Evolutionary conservation across 768 basidiomycete species (phyloP).

Genomic region (Sarcomyxa edulis): DNA sequence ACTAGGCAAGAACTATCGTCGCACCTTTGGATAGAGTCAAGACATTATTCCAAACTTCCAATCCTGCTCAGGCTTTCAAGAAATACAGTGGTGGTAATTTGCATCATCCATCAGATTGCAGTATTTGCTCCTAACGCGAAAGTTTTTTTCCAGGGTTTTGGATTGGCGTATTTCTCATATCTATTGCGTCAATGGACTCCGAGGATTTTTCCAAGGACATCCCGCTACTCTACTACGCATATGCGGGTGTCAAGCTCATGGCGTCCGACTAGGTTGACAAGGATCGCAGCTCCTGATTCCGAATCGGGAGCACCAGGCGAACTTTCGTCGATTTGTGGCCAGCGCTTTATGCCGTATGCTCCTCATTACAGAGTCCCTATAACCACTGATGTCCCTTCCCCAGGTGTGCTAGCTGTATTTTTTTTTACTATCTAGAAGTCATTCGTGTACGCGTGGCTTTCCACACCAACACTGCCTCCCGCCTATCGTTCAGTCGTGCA

Average conservation of each 20-base stretch:
- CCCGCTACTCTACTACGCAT: conserved; percentile 90
- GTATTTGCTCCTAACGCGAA: no score
- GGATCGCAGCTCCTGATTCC: conserved; percentile 77
- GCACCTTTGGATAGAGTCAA: conserved; percentile 97
- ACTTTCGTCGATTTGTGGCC: conserved; percentile 72
- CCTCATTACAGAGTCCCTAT: background rate
- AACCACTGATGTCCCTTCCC: conserved; percentile 2
- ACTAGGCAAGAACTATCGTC: conserved; percentile 86
- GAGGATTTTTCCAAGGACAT: conserved; percentile 92
- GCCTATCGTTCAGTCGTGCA: conserved; percentile 52
- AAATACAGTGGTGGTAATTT: conserved; percentile 87
- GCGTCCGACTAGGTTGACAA: conserved; percentile 11
- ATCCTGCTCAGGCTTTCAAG: conserved; percentile 87
- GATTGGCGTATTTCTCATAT: conserved; percentile 77
- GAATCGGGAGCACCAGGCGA: conserved; percentile 69
- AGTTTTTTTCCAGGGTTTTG: conserved; percentile 80
- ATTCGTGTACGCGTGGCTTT: conserved; percentile 95
- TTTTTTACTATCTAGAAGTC: conserved; percentile 91
- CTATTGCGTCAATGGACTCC: conserved; percentile 56
- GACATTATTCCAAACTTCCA: conserved; percentile 96
- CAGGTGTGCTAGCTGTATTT: conserved; percentile 79
- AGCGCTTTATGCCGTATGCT: conserved; percentile 80
- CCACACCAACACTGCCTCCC: conserved; percentile 43
- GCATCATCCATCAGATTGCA: no score
- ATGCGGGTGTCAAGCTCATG: conserved; percentile 96